These are phyloP conservation scores for Sabuloglossum arenarium DNA, from an alignment of 495 filamentous ascomycete genomes.

Conservation along the genomic window DNA sequence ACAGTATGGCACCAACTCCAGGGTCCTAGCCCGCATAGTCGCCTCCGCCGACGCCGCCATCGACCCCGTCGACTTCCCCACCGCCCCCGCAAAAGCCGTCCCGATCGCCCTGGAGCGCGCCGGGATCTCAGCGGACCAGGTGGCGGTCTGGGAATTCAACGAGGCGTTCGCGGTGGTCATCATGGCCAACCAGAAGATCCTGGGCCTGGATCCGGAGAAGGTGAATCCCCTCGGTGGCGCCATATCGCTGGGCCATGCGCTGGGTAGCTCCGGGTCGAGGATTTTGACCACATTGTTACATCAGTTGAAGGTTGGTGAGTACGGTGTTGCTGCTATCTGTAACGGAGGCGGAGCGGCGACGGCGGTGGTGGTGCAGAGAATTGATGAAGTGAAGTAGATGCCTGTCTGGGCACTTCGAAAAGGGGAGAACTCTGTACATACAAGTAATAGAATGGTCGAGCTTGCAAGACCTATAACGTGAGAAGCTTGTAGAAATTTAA, in stretches of 20 bases:
- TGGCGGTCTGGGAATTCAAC: slow-evolving; percentile 94
- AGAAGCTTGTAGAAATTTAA: too few relatives aligned
- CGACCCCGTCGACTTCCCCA: slow-evolving; percentile 86
- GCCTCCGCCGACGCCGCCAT: slow-evolving; percentile 77
- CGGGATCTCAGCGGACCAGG: slow-evolving; percentile 71
- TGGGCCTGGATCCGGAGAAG: slow-evolving; percentile 50
- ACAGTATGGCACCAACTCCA: slow-evolving; percentile 47
- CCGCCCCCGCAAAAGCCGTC: slow-evolving; percentile 82
- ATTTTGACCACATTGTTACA: slow-evolving; percentile 84
- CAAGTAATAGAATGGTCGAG: background rate
- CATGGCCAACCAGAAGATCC: slow-evolving; percentile 82
- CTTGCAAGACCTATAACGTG: too few relatives aligned
- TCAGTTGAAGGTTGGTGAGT: slow-evolving; percentile 75
- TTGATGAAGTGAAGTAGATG: slow-evolving; percentile 32
- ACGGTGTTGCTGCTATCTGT: slow-evolving; percentile 88
- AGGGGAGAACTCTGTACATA: background rate
- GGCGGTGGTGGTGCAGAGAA: slow-evolving; percentile 77
- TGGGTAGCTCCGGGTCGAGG: slow-evolving; percentile 83
- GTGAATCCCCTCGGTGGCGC: slow-evolving; percentile 85
- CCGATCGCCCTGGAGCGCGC: slow-evolving; percentile 76
- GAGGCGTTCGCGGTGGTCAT: slow-evolving; percentile 95
- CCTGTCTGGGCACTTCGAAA: background rate
- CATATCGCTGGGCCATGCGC: slow-evolving; percentile 80
- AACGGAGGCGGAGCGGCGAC: slow-evolving; percentile 88
- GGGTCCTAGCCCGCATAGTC: slow-evolving; percentile 69